Base-by-base conservation (phyloP, 2,329 filamentous ascomycete genomes). In the Curvularia eragrostidis region DNA sequence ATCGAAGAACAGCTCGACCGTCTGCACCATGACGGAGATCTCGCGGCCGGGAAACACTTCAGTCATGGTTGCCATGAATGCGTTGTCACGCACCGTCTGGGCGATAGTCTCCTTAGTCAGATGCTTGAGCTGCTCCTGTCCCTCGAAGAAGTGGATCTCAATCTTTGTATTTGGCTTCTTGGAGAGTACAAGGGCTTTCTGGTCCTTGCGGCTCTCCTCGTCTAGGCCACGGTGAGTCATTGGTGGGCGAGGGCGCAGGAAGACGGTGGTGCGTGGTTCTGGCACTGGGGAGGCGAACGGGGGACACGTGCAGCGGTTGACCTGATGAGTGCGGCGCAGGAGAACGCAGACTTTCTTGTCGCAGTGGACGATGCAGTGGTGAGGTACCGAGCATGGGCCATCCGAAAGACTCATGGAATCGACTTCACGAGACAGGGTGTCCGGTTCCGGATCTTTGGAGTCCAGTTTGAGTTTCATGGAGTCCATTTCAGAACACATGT, bases 361-460 rank as follows among this genome's bases (percentile, higher is more conserved):
- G 15, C 53, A 56, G 13, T 56, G 41, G 3, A 38, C 15, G 10
- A 30, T 30, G 34, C 53, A 56, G 15, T 56, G 53, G 1, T 12
- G 30, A 3, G 12, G 39, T 21, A 13, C 7, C 3, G 38, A 1
- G 8, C 44, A 34, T 6, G 41, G n/a, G 15, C 4, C 15, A 1
- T 5, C 13, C n/a, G n/a, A n/a, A n/a, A n/a, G n/a, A n/a, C n/a
- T n/a, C n/a, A n/a, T n/a, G n/a, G n/a, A n/a, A n/a, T n/a, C n/a
- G n/a, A n/a, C n/a, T n/a, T n/a, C n/a, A n/a, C n/a, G n/a, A n/a
- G n/a, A n/a, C n/a, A n/a, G n/a, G n/a, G n/a, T n/a, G n/a, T n/a
- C n/a, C n/a, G n/a, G n/a, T n/a, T n/a, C n/a, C n/a, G n/a, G n/a
- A n/a, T n/a, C n/a, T n/a, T n/a, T n/a, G n/a, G n/a, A n/a, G n/a